Evolutionary conservation across 768 basidiomycete genomes (phyloP).

Genomic region (Russula emetica): DNA sequence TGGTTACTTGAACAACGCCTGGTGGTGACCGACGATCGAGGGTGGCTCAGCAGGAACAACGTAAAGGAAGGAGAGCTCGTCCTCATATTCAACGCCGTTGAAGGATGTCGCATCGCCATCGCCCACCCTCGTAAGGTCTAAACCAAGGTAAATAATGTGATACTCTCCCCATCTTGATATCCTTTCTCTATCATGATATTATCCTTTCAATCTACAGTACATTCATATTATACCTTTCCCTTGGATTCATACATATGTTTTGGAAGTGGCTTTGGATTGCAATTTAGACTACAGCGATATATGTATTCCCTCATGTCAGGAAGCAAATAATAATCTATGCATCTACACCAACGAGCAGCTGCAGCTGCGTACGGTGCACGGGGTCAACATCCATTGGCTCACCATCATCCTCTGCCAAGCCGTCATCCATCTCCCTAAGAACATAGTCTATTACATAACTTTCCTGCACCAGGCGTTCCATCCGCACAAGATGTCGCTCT

Average conservation of each 20-base stretch:
- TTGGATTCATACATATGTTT: not conserved
- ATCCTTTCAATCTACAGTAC: not conserved
- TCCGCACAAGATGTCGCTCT: slow-evolving; percentile 81
- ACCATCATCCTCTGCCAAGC: slow-evolving; percentile 40
- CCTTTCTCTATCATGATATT: not conserved
- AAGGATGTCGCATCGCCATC: slow-evolving; percentile 56
- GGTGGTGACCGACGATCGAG: slow-evolving; percentile 40
- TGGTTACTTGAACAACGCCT: slow-evolving; percentile 60
- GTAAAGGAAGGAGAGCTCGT: slow-evolving; percentile 55
- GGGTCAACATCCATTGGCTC: slow-evolving; percentile 29
- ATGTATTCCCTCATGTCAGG: not conserved
- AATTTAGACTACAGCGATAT: not conserved
- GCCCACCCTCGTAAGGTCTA: slow-evolving; percentile 5
- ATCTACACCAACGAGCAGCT: not conserved
- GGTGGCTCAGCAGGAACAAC: slow-evolving; percentile 31
- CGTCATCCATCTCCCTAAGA: slow-evolving; percentile 76
- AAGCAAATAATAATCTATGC: not conserved
- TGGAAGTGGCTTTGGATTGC: not conserved
- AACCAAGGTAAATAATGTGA: not conserved
- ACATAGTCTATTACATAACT: slow-evolving; percentile 94
- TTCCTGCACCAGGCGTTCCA: slow-evolving; percentile 87
- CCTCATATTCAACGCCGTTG: slow-evolving; percentile 67
- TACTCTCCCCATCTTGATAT: not conserved
- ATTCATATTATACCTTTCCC: not conserved
- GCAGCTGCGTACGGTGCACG: not conserved